These are phyloP conservation scores for Backusella macrospora DNA, from an alignment of 192 early-diverging fungal genomes.

Conservation along the genomic window DNA sequence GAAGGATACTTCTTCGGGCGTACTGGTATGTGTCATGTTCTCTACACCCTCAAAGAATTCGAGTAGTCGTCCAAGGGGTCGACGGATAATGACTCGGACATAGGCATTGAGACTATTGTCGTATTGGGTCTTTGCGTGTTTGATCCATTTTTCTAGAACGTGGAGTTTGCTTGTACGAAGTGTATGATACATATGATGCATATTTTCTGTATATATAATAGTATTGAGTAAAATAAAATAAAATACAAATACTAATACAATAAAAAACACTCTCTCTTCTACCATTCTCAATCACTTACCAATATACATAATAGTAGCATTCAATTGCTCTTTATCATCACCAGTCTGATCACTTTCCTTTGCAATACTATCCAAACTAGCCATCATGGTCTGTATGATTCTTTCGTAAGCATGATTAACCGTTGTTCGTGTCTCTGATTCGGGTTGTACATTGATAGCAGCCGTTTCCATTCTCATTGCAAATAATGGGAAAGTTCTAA, in stretches of 20 bases:
- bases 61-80: constrained; percentile 83
- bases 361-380: constrained; percentile 81
- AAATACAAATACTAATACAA: constrained; percentile 3
- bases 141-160: constrained; percentile 76
- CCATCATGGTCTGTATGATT: constrained; percentile 84
- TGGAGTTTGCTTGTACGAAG: constrained; percentile 74
- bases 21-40: constrained; percentile 73
- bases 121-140: constrained; percentile 82
- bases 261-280: constrained; percentile 3
- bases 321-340: constrained; percentile 89
- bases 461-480: constrained; percentile 73
- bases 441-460: constrained; percentile 56
- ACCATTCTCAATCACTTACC: constrained; percentile 43
- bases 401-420: constrained; percentile 83
- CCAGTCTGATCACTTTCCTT: constrained; percentile 76
- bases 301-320: constrained; percentile 83
- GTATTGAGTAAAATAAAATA: constrained; percentile 16
- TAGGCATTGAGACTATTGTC: constrained; percentile 84
- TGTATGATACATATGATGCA: constrained; percentile 90
- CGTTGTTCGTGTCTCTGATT: constrained; percentile 67
- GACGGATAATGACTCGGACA: constrained; percentile 82
- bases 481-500: constrained; percentile 90
- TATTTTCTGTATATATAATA: constrained; percentile 84
- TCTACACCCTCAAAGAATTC: constrained; percentile 99
- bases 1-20: constrained; percentile 79